phyloP scores from a whole-genome alignment of 202 grass and related monocot genomes.

The Carex arenaria region DNA sequence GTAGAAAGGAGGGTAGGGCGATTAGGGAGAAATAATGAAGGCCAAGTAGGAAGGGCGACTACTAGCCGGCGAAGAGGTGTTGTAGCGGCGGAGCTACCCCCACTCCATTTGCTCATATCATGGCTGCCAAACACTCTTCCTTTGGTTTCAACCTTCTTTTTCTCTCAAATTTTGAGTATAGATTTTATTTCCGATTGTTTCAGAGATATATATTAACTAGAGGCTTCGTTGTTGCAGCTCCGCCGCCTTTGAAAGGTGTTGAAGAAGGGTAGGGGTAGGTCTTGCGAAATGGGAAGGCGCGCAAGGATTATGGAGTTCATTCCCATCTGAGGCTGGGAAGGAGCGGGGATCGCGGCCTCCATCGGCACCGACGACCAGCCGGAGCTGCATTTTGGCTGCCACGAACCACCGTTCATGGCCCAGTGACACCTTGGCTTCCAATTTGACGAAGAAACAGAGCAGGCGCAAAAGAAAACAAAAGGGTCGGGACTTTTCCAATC shows the following conservation, averaged over 20 bases:
- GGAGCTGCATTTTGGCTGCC: constrained; percentile 23
- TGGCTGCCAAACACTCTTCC: no score
- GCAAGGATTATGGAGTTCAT: constrained; percentile 30
- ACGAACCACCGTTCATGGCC: constrained; percentile 20
- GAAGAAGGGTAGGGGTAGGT: constrained; percentile 1
- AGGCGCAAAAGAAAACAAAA: background rate
- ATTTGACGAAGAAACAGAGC: background rate
- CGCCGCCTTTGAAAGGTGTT: constrained; percentile 8
- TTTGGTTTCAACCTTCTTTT: no score
- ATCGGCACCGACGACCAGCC: background rate
- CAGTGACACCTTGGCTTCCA: background rate
- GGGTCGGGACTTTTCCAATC: background rate
- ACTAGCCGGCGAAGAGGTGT: no score
- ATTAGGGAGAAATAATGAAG: no score
- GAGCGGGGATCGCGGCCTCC: constrained; percentile 6
- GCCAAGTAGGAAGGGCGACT: no score
- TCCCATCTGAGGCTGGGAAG: constrained; percentile 25
- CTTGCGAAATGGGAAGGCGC: constrained; percentile 39
- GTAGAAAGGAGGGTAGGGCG: no score
- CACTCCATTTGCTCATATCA: no score
- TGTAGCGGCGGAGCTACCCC: no score
- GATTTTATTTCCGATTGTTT: no score
- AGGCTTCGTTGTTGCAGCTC: no score
- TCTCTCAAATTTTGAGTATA: no score
- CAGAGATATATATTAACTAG: no score